Evolutionary conservation across 2,329 filamentous ascomycete species (phyloP).

Genomic region (Diaporthe batatas): DNA sequence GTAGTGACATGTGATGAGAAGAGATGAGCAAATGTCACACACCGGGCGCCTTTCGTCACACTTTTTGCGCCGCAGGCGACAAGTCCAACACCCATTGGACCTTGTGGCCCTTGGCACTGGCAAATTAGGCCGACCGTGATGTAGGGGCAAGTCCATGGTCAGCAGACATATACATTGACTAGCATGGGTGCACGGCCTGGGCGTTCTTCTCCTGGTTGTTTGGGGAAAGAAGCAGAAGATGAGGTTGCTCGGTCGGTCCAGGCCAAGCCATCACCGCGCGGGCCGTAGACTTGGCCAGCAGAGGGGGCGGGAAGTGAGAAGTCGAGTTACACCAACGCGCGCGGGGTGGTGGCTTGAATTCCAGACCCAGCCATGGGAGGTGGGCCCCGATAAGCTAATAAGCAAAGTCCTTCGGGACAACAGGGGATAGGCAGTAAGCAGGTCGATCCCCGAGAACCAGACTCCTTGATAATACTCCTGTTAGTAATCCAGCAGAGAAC

Average conservation of each 20-base stretch:
- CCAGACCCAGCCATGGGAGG: too few relatives aligned
- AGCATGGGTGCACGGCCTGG: neutral
- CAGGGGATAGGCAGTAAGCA: too few relatives aligned
- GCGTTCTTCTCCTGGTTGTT: neutral
- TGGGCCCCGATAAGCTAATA: too few relatives aligned
- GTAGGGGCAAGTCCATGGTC: neutral
- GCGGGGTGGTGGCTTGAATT: neutral
- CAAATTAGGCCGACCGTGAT: neutral
- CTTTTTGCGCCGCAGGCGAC: neutral
- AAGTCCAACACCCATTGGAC: neutral
- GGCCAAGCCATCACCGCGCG: neutral
- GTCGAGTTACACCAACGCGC: neutral
- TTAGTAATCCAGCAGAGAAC: too few relatives aligned
- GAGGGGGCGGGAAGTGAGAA: neutral
- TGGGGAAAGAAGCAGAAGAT: neutral
- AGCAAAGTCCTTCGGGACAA: too few relatives aligned
- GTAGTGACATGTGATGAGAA: neutral
- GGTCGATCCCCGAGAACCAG: too few relatives aligned
- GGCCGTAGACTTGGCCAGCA: neutral
- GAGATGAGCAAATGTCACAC: neutral
- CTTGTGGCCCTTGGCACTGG: neutral
- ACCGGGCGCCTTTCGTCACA: neutral
- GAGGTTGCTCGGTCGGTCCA: neutral
- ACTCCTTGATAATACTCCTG: too few relatives aligned
- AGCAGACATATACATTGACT: neutral